Evolutionary conservation across 352 stramenopile species (phyloP).

Genomic region (Nothophytophthora sp.): DNA sequence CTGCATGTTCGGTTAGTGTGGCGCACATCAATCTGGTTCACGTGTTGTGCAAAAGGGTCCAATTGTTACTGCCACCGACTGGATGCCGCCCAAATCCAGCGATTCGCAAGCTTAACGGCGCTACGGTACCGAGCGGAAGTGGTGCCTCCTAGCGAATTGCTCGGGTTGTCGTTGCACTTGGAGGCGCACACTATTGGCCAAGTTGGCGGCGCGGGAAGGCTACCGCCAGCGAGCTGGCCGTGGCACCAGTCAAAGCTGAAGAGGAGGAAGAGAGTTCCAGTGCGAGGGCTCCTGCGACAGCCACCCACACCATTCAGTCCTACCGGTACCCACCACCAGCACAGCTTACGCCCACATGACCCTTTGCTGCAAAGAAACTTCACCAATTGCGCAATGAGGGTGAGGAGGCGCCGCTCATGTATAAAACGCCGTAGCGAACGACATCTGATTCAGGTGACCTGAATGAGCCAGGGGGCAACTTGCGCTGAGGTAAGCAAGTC

Average conservation of each 20-base stretch:
- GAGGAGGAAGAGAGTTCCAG: conserved; percentile 2
- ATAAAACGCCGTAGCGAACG: neutral
- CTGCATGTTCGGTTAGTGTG: conserved; percentile 5
- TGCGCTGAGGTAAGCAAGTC: too few species aligned
- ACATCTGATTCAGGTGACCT: too few species aligned
- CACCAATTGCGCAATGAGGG: conserved; percentile 16
- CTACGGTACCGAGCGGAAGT: too few species aligned
- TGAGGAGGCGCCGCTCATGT: neutral
- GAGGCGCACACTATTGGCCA: too few species aligned
- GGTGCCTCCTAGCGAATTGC: too few species aligned
- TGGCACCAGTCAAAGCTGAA: conserved; percentile 7
- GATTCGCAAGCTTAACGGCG: too few species aligned
- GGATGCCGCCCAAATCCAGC: conserved; percentile 6
- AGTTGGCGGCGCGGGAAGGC: too few species aligned
- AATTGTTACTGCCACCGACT: conserved; percentile 4
- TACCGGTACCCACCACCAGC: conserved; percentile 5
- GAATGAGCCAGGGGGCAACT: too few species aligned
- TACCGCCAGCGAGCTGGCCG: conserved; percentile 3
- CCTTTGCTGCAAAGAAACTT: conserved; percentile 5
- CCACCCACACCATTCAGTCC: conserved; percentile 4
- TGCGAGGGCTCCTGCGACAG: conserved; percentile 11
- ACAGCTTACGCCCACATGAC: neutral
- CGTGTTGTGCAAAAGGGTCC: conserved; percentile 8
- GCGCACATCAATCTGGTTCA: conserved; percentile 2
- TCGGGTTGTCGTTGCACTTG: too few species aligned